Base-by-base conservation (phyloP, 176 grass and related monocot species). In the Musa schizocarpa region DNA sequence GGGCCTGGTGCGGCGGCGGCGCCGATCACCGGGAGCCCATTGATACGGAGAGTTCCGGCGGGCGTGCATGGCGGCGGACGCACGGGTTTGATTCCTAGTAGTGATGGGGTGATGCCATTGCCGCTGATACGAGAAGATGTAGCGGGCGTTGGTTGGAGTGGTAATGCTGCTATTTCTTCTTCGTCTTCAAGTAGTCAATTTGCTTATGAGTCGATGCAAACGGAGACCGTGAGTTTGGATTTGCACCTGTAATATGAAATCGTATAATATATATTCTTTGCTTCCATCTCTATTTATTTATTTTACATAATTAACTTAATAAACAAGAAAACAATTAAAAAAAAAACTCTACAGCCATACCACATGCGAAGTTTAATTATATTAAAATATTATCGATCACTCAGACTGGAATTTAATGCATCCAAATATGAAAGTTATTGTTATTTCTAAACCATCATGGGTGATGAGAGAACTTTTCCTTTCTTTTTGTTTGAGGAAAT, bases 171-270 rank as follows among this genome's bases (percentile, higher is more conserved):
- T 43, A 43, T 43, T 19, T 77, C 82, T 58, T 74, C 84, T 82
- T 26, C 71, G 56, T 82, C 84, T 74, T 58, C 90, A 3, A 86
- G 79, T 85, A 86, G 82, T 86, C 86, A 87, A 74, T 88, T 88
- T 77, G 70, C 11, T 16, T 74, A 24, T 17, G 13, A 74, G 14
- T 25, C 53, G 65, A 74, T 76, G 23, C 63, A 27, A 50, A 80
- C 73, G 14, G 95, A 99, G 72, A 87, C 82, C 34, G 75, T 94
- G 19, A 94, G 95, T 79, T 85, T 99, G 87, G 95, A 99, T 94
- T 89, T 98, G 88, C 95, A 86, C 80, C 91, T 99, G 84, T 99
- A 82, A 89, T 74, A 43, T 43, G 34, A 6, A 43, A 43, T 5
- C 34, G 6, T 43, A 43, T 43, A 43, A 22, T 22, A 22, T 43